Evolutionary conservation across 1,284 basidiomycete species (phyloP).

Genomic region (Irpex sp.): DNA sequence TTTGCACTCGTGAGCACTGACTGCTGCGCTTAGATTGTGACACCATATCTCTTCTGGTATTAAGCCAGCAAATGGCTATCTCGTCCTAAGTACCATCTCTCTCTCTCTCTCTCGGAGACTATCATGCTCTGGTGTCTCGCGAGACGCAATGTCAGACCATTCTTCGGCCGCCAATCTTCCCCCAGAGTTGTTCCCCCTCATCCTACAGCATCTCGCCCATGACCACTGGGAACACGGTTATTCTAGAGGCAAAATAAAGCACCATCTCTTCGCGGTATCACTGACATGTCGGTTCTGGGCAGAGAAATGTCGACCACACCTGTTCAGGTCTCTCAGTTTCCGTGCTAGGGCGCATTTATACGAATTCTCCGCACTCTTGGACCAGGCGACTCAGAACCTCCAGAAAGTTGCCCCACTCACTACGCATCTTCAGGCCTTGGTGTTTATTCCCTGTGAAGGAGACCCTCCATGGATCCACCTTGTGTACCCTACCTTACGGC

Average conservation of each 20-base stretch:
- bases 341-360: background rate
- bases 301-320: background rate
- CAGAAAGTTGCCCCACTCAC: background rate
- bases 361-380: background rate
- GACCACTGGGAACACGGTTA: background rate
- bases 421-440: background rate
- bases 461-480: background rate
- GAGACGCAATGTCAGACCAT: background rate
- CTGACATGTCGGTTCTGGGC: background rate
- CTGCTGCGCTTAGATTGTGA: too few relatives aligned
- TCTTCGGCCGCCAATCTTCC: background rate
- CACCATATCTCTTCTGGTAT: background rate
- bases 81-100: background rate
- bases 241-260: background rate
- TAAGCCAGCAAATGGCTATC: background rate
- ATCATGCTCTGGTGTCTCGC: background rate
- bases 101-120: background rate
- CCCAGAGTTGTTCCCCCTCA: background rate
- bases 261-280: background rate
- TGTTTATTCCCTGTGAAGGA: background rate
- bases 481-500: background rate
- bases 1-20: background rate
- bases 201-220: background rate
- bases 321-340: background rate
- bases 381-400: background rate